Base-by-base conservation (phyloP, 495 filamentous ascomycete species). In the Daldinia bambusicola region DNA sequence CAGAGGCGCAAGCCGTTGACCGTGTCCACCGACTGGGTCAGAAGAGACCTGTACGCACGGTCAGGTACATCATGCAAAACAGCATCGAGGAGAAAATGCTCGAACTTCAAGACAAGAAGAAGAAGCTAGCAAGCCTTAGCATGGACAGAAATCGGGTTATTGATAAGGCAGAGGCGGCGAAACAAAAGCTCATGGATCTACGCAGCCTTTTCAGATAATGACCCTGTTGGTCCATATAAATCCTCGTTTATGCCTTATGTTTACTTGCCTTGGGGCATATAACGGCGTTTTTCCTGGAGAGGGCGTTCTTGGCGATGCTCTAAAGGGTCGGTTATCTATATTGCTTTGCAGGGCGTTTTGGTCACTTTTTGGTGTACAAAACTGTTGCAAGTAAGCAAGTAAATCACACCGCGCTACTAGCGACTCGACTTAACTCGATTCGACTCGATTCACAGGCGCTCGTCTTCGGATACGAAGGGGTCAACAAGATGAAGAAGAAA, bases 11-110 rank as follows among this genome's bases (percentile, higher is more conserved):
- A 77, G 95, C 95, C 4, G 84, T 99, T 7, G 95, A 99, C 74
- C 92, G 95, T 48, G 91, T 99, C 26, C 95, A 99, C 76, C 90
- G 95, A 16, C 85, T 99, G 18, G 95, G 95, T 0, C 95, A 99
- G 82, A 95, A 86, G 73, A 85, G 95, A 7, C 85, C 89, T 30
- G 95, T 99, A 4, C 86, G 85, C 9, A 97, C 92, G 1, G 87
- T 89, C 13, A 88, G 93, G 38, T 98, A 90, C 78, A 89, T 98
- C 78, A 98, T 98, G 93, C 85, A 85, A 32, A 82, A 85, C 63
- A 97, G 92, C 72, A 96, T 99, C 60, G 95, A 99, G 79, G 92
- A 97, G 82, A 95, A 93, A 83, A 96, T 99, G 84, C 81, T 96
- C 2, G 85, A 90, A 63, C 81, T 99, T 56, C 94, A 97, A 68